Evolutionary conservation across 2,329 filamentous ascomycete species (phyloP).

Genomic region (Aspergillus latus): DNA sequence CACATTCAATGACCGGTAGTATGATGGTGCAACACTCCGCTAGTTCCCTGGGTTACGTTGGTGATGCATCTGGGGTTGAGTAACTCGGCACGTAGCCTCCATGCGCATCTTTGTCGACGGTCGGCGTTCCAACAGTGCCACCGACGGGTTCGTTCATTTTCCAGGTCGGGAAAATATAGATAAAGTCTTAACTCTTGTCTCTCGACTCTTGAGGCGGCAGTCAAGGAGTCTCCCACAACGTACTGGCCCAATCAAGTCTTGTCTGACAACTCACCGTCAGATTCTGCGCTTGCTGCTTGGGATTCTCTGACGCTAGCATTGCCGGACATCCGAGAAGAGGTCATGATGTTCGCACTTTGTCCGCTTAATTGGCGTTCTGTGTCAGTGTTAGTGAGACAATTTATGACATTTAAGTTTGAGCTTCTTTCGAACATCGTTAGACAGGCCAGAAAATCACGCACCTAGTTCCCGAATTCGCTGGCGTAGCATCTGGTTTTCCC

Average conservation of each 20-base stretch:
- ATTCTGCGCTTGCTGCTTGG: slow-evolving; percentile 15
- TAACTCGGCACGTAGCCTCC: slow-evolving; percentile 1
- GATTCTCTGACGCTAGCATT: slow-evolving; percentile 14
- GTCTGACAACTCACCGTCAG: slow-evolving; percentile 22
- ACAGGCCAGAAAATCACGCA: slow-evolving; percentile 24
- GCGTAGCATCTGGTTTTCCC: slow-evolving; percentile 51
- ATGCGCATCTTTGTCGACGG: background rate
- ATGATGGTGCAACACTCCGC: background rate
- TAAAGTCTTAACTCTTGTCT: background rate
- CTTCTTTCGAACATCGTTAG: background rate
- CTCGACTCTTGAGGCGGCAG: background rate
- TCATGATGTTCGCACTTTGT: slow-evolving; percentile 18
- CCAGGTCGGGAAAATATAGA: background rate
- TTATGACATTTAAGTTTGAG: background rate
- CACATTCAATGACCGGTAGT: background rate
- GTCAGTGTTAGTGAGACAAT: slow-evolving; percentile 4
- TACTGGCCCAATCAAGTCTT: slow-evolving; percentile 21
- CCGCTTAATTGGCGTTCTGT: slow-evolving; percentile 36
- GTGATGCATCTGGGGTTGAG: background rate
- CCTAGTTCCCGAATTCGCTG: slow-evolving; percentile 50
- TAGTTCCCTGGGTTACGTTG: background rate
- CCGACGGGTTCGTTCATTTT: background rate
- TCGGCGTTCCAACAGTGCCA: background rate
- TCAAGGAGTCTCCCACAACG: background rate
- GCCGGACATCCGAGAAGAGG: slow-evolving; percentile 12